These are phyloP conservation scores for Candida chauliodis DNA, from an alignment of 805 yeast species.

Conservation along the genomic window DNA sequence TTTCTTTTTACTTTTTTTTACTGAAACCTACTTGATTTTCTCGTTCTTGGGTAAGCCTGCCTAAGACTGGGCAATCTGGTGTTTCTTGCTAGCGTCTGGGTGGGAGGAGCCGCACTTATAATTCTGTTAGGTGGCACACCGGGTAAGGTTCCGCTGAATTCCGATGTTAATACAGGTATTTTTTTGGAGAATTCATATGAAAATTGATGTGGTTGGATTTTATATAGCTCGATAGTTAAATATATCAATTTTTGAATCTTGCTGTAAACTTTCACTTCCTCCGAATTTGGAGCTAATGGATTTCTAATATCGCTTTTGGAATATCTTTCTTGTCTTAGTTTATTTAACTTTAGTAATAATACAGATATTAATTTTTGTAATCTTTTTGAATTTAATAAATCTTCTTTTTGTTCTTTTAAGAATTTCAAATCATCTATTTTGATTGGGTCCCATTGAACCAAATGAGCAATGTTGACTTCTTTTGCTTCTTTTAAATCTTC, in stretches of 20 bases:
- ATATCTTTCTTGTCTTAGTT: conserved; percentile 39
- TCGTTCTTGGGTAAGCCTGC: conserved; percentile 32
- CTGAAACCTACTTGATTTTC: conserved; percentile 12
- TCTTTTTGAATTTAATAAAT: conserved; percentile 23
- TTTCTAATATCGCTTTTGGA: conserved; percentile 24
- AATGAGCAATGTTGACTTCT: conserved; percentile 26
- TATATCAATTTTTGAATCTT: conserved; percentile 27
- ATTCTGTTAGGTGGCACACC: conserved; percentile 38
- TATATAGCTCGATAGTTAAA: conserved; percentile 28
- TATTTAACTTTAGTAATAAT: conserved; percentile 31
- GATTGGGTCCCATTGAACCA: conserved; percentile 35
- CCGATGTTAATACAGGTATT: conserved; percentile 69
- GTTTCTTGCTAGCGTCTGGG: not conserved
- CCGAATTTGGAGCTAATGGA: conserved; percentile 22
- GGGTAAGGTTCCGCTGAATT: conserved; percentile 78
- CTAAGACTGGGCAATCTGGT: conserved; percentile 35
- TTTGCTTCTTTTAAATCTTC: conserved; percentile 5
- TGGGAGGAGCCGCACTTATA: conserved; percentile 15
- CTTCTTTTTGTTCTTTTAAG: conserved; percentile 22
- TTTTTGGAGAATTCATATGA: conserved; percentile 31
- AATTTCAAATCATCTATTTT: conserved; percentile 21
- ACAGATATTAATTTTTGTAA: conserved; percentile 34
- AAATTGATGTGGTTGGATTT: conserved; percentile 22
- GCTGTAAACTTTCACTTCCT: conserved; percentile 27
- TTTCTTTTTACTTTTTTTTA: conserved; percentile 1